A percentile compares a stretch with the other conserved stretches of the same genome.
phyloP scores from a whole-genome alignment of 2,329 filamentous ascomycete species.

The Epichloe baconii region DNA sequence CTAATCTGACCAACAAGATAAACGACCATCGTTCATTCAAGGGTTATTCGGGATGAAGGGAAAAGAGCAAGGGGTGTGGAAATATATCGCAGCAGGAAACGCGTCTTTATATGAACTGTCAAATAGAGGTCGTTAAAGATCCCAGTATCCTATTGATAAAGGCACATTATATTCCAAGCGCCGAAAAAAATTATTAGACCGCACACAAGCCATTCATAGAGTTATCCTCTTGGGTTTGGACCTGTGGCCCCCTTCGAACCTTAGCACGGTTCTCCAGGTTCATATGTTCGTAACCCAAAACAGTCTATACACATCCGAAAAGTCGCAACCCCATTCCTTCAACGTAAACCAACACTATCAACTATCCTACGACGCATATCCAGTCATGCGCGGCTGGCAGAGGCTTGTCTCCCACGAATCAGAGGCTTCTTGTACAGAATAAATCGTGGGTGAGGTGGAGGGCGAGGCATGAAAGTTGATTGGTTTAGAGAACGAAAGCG shows the following conservation, averaged over 20 bases:
- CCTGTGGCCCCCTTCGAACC: not conserved
- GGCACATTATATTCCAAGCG: constrained; percentile 20
- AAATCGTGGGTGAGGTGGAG: constrained; percentile 27
- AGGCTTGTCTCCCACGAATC: constrained; percentile 22
- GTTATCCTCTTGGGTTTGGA: constrained; percentile 2
- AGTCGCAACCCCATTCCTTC: constrained; percentile 9
- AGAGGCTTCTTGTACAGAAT: constrained; percentile 23
- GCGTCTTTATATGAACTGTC: constrained; percentile 10
- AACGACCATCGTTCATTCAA: not conserved
- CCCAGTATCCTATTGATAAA: constrained; percentile 14
- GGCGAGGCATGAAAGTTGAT: constrained; percentile 20
- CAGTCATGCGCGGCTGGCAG: constrained; percentile 25
- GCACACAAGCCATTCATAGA: constrained; percentile 4
- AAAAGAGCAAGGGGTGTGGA: not conserved
- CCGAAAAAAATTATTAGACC: constrained; percentile 4
- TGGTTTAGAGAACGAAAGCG: constrained; percentile 45
- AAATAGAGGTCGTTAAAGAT: constrained; percentile 13
- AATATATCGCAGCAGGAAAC: constrained; percentile 6
- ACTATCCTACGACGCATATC: constrained; percentile 17
- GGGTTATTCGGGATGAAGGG: not conserved
- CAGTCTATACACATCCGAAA: constrained; percentile 23
- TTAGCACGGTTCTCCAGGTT: constrained; percentile 4
- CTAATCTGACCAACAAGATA: too few relatives aligned
- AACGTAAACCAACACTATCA: constrained; percentile 16
- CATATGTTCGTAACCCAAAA: constrained; percentile 23